Conservation (phyloP, 176 grass and related monocot species). For the Microstegium vimineum region DNA sequence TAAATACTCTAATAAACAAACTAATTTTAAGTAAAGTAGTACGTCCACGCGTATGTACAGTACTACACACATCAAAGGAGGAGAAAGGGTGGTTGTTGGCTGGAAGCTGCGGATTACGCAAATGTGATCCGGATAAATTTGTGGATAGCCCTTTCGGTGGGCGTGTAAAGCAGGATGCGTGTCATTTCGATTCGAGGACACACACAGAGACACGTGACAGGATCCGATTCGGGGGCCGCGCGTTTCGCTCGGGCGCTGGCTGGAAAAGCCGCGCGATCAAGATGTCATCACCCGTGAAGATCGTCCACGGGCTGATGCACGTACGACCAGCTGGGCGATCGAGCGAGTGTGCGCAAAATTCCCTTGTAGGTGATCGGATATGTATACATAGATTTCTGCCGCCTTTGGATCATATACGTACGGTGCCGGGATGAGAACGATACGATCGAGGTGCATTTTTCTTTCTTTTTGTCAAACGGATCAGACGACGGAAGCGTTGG, state of each 20-base stretch:
- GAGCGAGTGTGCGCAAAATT: too few relatives aligned
- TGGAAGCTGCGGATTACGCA: neutral
- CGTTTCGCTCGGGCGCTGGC: too few relatives aligned
- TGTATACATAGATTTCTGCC: neutral
- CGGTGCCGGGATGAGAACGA: neutral
- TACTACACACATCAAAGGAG: neutral
- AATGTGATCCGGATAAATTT: conserved; percentile 25
- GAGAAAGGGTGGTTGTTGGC: conserved; percentile 2
- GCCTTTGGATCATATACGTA: neutral
- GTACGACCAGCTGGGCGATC: too few relatives aligned
- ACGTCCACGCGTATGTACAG: too few relatives aligned
- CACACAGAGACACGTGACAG: neutral
- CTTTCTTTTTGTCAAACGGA: neutral
- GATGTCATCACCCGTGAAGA: too few relatives aligned
- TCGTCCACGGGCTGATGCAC: too few relatives aligned
- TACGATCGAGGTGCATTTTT: neutral
- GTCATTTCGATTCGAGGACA: neutral
- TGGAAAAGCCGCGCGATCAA: too few relatives aligned
- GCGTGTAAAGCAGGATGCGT: conserved; percentile 22
- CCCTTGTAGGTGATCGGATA: too few relatives aligned
- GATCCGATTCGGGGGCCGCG: conserved; percentile 5
- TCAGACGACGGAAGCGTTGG: neutral
- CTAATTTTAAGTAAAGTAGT: too few relatives aligned
- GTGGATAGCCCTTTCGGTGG: conserved; percentile 20
- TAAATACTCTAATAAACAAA: too few relatives aligned